A percentile compares a stretch with the other conserved stretches of the same genome.
phyloP scores from a whole-genome alignment of 176 grass and related monocot species.

The Alopecurus myosuroides region DNA sequence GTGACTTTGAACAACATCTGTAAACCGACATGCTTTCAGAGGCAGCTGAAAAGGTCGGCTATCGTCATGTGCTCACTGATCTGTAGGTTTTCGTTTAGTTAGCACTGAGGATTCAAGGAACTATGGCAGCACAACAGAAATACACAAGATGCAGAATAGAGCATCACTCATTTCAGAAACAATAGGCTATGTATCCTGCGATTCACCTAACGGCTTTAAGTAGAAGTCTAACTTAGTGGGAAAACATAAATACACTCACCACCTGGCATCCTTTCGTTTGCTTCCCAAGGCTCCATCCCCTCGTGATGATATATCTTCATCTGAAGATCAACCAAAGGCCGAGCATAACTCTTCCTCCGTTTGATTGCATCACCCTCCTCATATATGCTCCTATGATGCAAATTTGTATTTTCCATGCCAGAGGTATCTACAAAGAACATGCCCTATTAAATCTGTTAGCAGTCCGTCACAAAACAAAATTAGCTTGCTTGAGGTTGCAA shows the following conservation, averaged over 20 bases:
- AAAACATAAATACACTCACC: no score
- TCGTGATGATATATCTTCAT: slow-evolving; percentile 95
- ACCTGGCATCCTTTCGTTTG: slow-evolving; percentile 52
- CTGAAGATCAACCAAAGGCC: slow-evolving; percentile 91
- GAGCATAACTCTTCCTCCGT: slow-evolving; percentile 84
- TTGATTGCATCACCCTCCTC: slow-evolving; percentile 97
- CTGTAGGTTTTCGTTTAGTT: slow-evolving; percentile 33
- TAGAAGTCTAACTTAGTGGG: no score
- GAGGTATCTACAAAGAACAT: slow-evolving; percentile 61
- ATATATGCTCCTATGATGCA: slow-evolving; percentile 94
- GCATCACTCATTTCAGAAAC: no score
- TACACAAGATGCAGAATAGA: neutral
- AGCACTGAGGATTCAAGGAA: neutral
- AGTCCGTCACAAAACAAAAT: neutral
- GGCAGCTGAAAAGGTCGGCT: slow-evolving; percentile 77
- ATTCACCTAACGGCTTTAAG: no score
- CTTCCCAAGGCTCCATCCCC: slow-evolving; percentile 82
- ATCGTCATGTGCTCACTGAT: slow-evolving; percentile 87
- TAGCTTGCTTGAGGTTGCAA: neutral
- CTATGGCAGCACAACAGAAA: neutral
- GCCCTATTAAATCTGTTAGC: neutral
- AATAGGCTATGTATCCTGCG: no score
- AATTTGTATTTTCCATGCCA: slow-evolving; percentile 87
- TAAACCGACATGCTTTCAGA: slow-evolving; percentile 26
- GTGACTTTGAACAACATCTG: no score